phyloP scores from a whole-genome alignment of 371 early-diverging fungal genomes.

The Mucor velutinosus region DNA sequence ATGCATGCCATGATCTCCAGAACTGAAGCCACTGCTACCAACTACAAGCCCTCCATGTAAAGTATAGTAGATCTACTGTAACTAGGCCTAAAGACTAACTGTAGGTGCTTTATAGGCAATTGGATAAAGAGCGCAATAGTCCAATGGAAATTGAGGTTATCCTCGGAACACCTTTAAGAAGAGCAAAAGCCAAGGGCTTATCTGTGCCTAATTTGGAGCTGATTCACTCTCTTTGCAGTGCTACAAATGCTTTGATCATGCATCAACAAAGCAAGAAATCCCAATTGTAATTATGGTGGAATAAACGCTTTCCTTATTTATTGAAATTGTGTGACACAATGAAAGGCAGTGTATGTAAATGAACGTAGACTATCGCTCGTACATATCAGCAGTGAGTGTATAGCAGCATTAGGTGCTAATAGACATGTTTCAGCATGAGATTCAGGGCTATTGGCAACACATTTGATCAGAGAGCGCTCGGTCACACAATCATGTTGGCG shows the following conservation, averaged over 20 bases:
- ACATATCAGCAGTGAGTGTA: too few species aligned
- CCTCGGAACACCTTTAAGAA: conserved; percentile 59
- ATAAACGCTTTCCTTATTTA: background rate
- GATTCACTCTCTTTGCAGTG: conserved; percentile 16
- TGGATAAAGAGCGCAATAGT: conserved; percentile 63
- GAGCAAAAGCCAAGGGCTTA: conserved; percentile 55
- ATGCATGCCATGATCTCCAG: conserved; percentile 49
- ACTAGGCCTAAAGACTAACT: background rate
- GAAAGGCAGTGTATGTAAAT: too few species aligned
- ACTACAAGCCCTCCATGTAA: conserved; percentile 70
- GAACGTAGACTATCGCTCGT: too few species aligned
- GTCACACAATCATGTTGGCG: background rate
- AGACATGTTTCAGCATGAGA: background rate
- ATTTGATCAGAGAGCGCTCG: background rate
- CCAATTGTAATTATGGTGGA: background rate
- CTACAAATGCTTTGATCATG: conserved; percentile 13
- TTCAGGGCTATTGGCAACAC: background rate
- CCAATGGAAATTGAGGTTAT: conserved; percentile 73
- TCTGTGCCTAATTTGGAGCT: conserved; percentile 48
- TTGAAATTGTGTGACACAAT: background rate
- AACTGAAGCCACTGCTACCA: conserved; percentile 48
- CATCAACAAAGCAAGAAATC: background rate
- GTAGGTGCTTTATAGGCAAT: conserved; percentile 28
- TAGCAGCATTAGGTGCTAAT: too few species aligned
- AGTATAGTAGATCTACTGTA: background rate